Conservation (phyloP, 2,329 filamentous ascomycete genomes). For the Zymoseptoria passerinii region DNA sequence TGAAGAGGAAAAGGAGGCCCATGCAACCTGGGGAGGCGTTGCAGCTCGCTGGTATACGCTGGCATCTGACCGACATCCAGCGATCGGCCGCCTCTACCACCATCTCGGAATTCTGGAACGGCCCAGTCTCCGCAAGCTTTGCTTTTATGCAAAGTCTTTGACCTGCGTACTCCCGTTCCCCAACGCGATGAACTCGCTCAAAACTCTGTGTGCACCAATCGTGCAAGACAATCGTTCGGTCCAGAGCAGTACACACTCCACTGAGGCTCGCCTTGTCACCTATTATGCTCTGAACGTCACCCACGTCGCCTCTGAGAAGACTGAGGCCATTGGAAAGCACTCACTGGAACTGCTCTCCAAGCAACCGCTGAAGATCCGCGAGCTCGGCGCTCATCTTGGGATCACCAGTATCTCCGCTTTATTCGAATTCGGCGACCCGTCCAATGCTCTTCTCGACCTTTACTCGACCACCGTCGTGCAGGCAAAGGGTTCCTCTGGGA, state of each 20-base stretch:
- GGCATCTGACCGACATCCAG: conserved; percentile 67
- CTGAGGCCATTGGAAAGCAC: conserved; percentile 38
- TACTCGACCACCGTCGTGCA: conserved; percentile 16
- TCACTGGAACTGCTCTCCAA: conserved; percentile 49
- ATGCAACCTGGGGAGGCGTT: conserved; percentile 72
- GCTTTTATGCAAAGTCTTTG: conserved; percentile 62
- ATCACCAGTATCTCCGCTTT: conserved; percentile 49
- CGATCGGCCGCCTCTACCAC: conserved; percentile 73
- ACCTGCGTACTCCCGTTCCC: conserved; percentile 60
- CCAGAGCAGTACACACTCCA: conserved; percentile 30
- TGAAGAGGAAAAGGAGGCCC: conserved; percentile 63
- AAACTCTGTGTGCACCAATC: conserved; percentile 54
- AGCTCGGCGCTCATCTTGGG: conserved; percentile 47
- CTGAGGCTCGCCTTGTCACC: conserved; percentile 56
- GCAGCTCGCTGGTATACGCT: conserved; percentile 77
- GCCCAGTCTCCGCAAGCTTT: conserved; percentile 63
- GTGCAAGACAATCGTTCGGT: conserved; percentile 32
- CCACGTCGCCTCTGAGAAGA: conserved; percentile 39
- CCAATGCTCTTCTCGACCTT: conserved; percentile 41
- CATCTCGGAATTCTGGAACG: conserved; percentile 73
- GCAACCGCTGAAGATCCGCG: conserved; percentile 41
- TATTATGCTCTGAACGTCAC: conserved; percentile 58
- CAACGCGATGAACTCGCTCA: conserved; percentile 60
- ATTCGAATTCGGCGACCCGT: conserved; percentile 46
- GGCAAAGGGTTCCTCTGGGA: conserved; percentile 13